Base-by-base conservation (phyloP, 306 rosid genomes). In the Quercus dentata region DNA sequence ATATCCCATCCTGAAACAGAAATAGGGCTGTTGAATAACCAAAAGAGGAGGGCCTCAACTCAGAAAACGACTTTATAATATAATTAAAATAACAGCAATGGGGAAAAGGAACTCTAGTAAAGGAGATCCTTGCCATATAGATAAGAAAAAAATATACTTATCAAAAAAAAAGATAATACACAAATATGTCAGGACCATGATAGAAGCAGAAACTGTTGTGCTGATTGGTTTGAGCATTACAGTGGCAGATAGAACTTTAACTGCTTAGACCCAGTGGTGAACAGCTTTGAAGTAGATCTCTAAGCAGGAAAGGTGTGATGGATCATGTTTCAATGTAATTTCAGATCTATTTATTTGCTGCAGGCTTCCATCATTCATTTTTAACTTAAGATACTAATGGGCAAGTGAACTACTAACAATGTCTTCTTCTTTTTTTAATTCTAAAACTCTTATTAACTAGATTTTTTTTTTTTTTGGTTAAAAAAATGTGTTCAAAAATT, bases 1-100 rank as follows among this genome's bases (percentile, higher is more conserved):
- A 94, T 94, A 82, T 94, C 97, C 99, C 99, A 94, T 82, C 94
- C 99, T 94, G 92, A 80, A 91, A 82, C 58, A 86, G 76, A 57
- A 51, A 30, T 70, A 59, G 81, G 44, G 74, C 64, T 65, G 67
- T 71, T 51, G 75, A 71, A 71, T 38, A 49, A 79, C 46, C 63
- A 73, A 51, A 49, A 65, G 11, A 46, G 41, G 56, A 25, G 25
- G 27, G 3, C 51, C 35, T 28, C 21, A n/a, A 62, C n/a, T 44
- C 71, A 33, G 71, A 67, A 67, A 67, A 6, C 1, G 3, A n/a
- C 27, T 33, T 67, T 6, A 67, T 23, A 33, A 35, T 18, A 67
- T 67, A 3, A 35, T 35, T 35, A 67, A 17, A n/a, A 19, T 67
- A 35, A 67, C 51, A 67, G 10, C 70, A 64, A 64, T 17, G 21